A percentile compares a stretch with the other conserved stretches of the same genome.
Evolutionary conservation across 1,284 basidiomycete species (phyloP).

Genomic region (Thelephora terrestris): DNA sequence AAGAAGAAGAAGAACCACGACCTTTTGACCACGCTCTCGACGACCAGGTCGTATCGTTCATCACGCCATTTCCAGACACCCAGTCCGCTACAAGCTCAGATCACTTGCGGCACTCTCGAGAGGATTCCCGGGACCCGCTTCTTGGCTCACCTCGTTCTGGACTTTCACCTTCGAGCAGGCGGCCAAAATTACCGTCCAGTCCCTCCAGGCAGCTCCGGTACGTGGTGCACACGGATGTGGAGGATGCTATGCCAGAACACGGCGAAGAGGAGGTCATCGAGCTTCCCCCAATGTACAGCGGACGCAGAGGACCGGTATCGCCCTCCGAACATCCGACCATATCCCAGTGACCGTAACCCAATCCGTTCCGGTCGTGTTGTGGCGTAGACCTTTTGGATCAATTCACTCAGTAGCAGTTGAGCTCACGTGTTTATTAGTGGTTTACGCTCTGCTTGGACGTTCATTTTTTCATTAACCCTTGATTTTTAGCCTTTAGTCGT

Average conservation of each 20-base stretch:
- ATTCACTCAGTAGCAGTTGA: no score
- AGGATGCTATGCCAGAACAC: slow-evolving; percentile 40
- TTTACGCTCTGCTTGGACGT: no score
- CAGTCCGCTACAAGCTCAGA: not conserved
- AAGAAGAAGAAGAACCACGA: no score
- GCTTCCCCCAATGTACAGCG: slow-evolving; percentile 65
- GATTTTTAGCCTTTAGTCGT: no score
- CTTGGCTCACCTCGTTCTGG: slow-evolving; percentile 5
- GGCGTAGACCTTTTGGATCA: no score
- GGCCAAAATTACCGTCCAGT: slow-evolving; percentile 42
- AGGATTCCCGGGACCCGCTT: not conserved
- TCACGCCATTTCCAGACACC: not conserved
- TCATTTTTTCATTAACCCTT: no score
- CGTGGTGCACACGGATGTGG: slow-evolving; percentile 61
- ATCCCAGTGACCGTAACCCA: not conserved
- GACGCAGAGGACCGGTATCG: slow-evolving; percentile 27
- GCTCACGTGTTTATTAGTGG: no score
- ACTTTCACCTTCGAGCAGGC: slow-evolving; percentile 27
- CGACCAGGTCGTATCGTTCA: not conserved
- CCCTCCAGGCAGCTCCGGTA: slow-evolving; percentile 37
- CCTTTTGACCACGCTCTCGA: not conserved
- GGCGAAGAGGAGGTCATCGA: slow-evolving; percentile 53
- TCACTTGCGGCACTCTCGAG: not conserved
- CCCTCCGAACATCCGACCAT: not conserved
- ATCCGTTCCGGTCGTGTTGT: no score